Evolutionary conservation across 306 rosid genomes (phyloP).

Genomic region (Vigna radiata): DNA sequence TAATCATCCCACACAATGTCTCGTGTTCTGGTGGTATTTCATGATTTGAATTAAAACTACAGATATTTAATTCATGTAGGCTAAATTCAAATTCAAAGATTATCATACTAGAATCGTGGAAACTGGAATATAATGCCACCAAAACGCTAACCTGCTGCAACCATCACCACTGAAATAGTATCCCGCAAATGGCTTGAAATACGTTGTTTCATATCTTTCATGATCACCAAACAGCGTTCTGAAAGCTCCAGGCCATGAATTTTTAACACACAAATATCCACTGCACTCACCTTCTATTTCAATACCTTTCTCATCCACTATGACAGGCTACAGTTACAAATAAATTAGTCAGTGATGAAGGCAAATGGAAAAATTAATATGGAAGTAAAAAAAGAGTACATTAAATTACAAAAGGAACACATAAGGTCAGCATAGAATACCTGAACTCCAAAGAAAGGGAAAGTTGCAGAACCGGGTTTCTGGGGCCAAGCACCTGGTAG

Average conservation of each 20-base stretch:
- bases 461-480: constrained; percentile 98
- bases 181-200: constrained; percentile 95
- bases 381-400: constrained; percentile 18
- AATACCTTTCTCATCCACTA: constrained; percentile 94
- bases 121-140: constrained; percentile 13
- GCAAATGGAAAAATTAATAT: constrained; percentile 22
- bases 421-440: constrained; percentile 50
- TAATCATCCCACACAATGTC: constrained; percentile 30
- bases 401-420: constrained; percentile 30
- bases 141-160: constrained; percentile 75
- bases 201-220: constrained; percentile 96
- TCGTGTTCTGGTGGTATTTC: constrained; percentile 13
- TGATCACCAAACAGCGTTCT: constrained; percentile 96
- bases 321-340: constrained; percentile 68
- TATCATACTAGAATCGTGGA: constrained; percentile 9
- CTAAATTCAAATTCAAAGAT: constrained; percentile 31
- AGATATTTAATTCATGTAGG: constrained; percentile 18
- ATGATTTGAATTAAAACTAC: constrained; percentile 3
- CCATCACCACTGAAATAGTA: constrained; percentile 99
- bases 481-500: constrained; percentile 99
- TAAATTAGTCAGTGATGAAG: constrained; percentile 37
- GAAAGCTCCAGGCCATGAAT: constrained; percentile 98
- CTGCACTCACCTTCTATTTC: constrained; percentile 95
- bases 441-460: constrained; percentile 99
- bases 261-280: constrained; percentile 88